Evolutionary conservation across 441 rosid genomes (phyloP), one percentile per base, ranked within the genome.

Genomic region (Sinapis alba): DNA sequence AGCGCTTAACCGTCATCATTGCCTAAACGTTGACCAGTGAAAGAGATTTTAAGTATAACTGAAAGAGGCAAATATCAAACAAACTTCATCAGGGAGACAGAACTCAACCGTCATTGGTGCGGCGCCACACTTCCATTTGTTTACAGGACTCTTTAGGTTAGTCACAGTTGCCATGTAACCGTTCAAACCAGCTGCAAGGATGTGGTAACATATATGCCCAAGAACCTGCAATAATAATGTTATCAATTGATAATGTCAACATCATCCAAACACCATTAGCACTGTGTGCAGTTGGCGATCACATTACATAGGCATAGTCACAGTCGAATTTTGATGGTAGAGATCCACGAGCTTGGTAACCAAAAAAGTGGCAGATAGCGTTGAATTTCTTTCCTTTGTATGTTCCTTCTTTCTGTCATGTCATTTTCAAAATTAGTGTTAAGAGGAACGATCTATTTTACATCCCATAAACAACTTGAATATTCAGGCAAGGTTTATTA

Each of bases 261-360:
- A 4, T 20, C 62, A n/a, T n/a, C 20, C 53, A 7, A 13, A 53
- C 1, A 53, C 2, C 30, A 53, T 13, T 53, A 68, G 21, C 30
- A 53, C 36, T 68, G 20, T 34, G 27, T 30, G 61, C 28, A 30
- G 47, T 30, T 54, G 30, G n/a, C 13, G 4, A 36, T 34, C 23
- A 68, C 96, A 73, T 90, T 90, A 96, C 99, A 62, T 91, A 93
- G 65, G 98, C 97, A 62, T 96, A 96, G 84, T 93, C 99, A 51
- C 97, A 91, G 72, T 96, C 99, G 2, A 96, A 96, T 78, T 96
- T 93, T 5, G 99, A 93, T 63, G 99, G 98, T 53, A 96, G 80
- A 41, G 97, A 93, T 71, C 99, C 99, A 57, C 99, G 93, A 83
- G 99, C 99, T 79, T 96, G 99, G 83, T 96, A 93, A 62, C 99